Base-by-base conservation (phyloP, 768 basidiomycete genomes). In the Pleurotus djamor region DNA sequence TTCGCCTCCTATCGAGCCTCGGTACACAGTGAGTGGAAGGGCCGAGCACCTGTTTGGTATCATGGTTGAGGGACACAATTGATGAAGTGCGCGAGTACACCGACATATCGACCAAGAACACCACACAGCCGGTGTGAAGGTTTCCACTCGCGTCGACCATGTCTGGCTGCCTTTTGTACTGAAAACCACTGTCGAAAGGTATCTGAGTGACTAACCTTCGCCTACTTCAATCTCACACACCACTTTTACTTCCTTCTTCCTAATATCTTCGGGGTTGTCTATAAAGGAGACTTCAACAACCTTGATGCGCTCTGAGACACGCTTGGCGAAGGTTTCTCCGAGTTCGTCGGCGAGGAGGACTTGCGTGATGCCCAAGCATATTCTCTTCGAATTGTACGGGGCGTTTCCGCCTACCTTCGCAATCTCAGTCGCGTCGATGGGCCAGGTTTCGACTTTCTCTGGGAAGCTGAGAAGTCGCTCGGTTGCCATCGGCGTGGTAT, bases 41-140 rank as follows among this genome's bases (percentile, higher is more conserved):
- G 76, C 70, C 4, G 79, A 74, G 47, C 79, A 78, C 59, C 82
- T 84, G 52, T 32, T 41, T 33, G 3, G 41, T 38, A 35, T 43
- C 6, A 56, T 41, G 38, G 9, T 41, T 9, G 38, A 10, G 49
- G n/a, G 1, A 37, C 7, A 36, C 55, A 17, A 12, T 2, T 51
- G n/a, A 47, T 14, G 34, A 37, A 47, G 12, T 12, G 58, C 35
- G 43, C 12, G 21, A 2, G 36, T 36, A 50, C 5, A 60, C 77
- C 38, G 58, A 82, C 82, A 82, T 70, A 62, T 84, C 83, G 37
- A 84, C 75, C 28, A 85, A 60, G 57, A 75, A 75, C 3, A 73
- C 61, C 14, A 73, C 65, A 57, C 79, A 81, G 5, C 76, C 81
- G 14, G 77, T 71, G 44, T 79, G 72, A 62, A 83, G 59, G 4